Conservation (phyloP, 306 rosid genomes). For the Vicia sativa region DNA sequence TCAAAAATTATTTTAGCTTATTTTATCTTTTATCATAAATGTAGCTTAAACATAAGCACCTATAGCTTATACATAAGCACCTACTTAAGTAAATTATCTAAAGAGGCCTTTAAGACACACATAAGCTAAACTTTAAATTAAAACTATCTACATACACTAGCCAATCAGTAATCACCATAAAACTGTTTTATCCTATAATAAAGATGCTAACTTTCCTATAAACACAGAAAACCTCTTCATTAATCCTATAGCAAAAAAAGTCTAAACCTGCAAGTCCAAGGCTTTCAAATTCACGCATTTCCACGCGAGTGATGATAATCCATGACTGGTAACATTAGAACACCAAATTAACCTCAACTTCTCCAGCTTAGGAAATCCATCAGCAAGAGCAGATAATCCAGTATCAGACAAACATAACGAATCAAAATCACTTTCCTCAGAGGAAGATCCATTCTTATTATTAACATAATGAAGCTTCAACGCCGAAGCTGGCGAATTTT, state of each 20-base stretch:
- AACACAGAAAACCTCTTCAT: background rate
- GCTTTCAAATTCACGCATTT: slow-evolving; percentile 65
- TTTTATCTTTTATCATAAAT: too few species aligned
- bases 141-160: background rate
- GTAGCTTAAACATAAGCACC: background rate
- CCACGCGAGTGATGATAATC: slow-evolving; percentile 60
- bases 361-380: slow-evolving; percentile 80
- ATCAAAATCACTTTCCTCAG: slow-evolving; percentile 53
- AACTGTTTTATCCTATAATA: background rate
- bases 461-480: slow-evolving; percentile 39
- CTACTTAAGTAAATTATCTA: background rate
- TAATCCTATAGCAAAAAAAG: background rate
- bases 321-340: slow-evolving; percentile 69
- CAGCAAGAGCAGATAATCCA: slow-evolving; percentile 69
- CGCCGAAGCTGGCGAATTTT: slow-evolving; percentile 32
- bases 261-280: slow-evolving; percentile 73
- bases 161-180: background rate
- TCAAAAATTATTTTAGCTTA: too few species aligned
- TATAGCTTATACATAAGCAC: background rate
- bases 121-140: slow-evolving; percentile 3
- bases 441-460: slow-evolving; percentile 45
- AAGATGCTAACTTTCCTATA: background rate
- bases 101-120: background rate
- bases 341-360: slow-evolving; percentile 89
- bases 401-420: slow-evolving; percentile 67